These are phyloP conservation scores for Aureobasidium sp. DNA, from an alignment of 2,329 filamentous ascomycete species.

Conservation along the genomic window DNA sequence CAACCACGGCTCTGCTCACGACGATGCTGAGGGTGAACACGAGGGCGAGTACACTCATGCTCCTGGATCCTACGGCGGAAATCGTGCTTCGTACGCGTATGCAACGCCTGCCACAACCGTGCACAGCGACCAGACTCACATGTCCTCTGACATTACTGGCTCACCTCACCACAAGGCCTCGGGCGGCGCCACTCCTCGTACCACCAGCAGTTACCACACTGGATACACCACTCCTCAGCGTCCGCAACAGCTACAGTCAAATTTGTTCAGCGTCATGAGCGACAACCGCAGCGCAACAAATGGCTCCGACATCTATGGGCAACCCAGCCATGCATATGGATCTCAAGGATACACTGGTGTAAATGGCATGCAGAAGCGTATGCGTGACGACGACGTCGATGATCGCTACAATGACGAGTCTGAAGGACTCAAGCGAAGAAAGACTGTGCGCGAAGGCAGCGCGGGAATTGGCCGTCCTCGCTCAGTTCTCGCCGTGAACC, in stretches of 20 bases:
- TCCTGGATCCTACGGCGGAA: conserved; percentile 62
- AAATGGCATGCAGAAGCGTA: conserved; percentile 18
- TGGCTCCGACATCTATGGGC: conserved; percentile 49
- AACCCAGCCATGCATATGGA: conserved; percentile 43
- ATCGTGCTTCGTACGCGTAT: conserved; percentile 71
- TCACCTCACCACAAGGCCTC: conserved; percentile 77
- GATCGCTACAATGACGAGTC: conserved; percentile 56
- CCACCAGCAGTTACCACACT: conserved; percentile 61
- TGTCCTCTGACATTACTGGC: conserved; percentile 75
- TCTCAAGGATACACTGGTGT: conserved; percentile 61
- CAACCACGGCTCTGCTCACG: conserved; percentile 24
- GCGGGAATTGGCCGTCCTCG: conserved; percentile 11
- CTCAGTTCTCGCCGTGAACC: conserved; percentile 6
- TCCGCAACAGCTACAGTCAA: conserved; percentile 57
- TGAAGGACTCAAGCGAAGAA: conserved; percentile 58
- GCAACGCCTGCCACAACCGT: conserved; percentile 34
- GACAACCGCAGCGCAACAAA: conserved; percentile 64
- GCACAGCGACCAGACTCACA: conserved; percentile 64
- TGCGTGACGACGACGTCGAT: conserved; percentile 44
- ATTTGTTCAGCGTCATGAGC: conserved; percentile 82
- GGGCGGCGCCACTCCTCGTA: conserved; percentile 79
- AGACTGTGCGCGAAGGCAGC: conserved; percentile 17
- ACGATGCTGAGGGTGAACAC: conserved; percentile 34
- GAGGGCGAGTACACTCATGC: conserved; percentile 79
- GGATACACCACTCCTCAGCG: conserved; percentile 78